These are phyloP conservation scores for Amphirosellinia nigrospora DNA, from an alignment of 495 filamentous ascomycete genomes.

Conservation along the genomic window DNA sequence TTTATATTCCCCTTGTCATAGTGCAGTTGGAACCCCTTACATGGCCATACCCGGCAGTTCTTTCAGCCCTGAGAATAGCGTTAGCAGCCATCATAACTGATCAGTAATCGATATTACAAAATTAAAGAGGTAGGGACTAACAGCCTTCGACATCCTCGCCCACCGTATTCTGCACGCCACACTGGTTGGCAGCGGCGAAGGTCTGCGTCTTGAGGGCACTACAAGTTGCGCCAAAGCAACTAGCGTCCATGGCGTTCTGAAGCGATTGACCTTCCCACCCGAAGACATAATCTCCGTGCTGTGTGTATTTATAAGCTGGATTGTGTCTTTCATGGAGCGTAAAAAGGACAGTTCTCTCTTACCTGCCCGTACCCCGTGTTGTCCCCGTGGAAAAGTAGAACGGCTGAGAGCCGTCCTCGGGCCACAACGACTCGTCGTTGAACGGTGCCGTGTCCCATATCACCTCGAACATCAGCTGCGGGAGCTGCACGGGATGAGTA, in stretches of 20 bases:
- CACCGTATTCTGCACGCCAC: conserved; percentile 36
- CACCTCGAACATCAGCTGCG: conserved; percentile 64
- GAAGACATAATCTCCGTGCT: conserved; percentile 49
- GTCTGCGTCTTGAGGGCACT: conserved; percentile 42
- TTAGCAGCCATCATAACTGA: background rate
- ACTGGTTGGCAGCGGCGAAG: conserved; percentile 39
- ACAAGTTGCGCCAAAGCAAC: conserved; percentile 45
- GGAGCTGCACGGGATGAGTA: conserved; percentile 58
- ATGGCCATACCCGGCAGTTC: conserved; percentile 14
- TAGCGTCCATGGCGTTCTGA: conserved; percentile 48
- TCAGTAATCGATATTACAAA: conserved; percentile 4
- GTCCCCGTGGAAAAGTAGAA: too few relatives aligned
- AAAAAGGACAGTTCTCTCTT: too few relatives aligned
- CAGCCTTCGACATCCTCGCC: conserved; percentile 7
- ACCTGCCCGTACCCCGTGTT: too few relatives aligned
- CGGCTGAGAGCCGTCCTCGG: conserved; percentile 18
- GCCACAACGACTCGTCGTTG: conserved; percentile 38
- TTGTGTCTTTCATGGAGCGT: too few relatives aligned
- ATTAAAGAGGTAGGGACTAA: background rate
- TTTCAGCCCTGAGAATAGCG: background rate
- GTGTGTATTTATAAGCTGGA: background rate
- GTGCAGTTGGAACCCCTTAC: background rate
- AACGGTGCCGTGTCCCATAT: conserved; percentile 47
- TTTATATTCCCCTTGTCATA: background rate
- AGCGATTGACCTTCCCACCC: conserved; percentile 53